These are phyloP conservation scores for Suillus luteus DNA, from an alignment of 768 basidiomycete species.

Conservation along the genomic window DNA sequence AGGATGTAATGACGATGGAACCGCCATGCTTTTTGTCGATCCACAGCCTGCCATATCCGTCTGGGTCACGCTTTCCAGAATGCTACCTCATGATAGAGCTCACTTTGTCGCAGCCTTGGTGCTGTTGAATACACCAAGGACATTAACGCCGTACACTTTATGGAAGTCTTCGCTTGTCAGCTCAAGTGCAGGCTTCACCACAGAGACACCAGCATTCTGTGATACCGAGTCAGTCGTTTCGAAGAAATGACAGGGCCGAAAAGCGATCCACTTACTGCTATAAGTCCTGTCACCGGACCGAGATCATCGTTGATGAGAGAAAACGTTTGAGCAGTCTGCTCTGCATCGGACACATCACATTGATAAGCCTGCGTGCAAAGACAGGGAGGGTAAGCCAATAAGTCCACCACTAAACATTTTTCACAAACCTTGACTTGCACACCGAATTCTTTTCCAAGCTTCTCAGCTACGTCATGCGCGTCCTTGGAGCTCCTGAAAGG, in stretches of 20 bases:
- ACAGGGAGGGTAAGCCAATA: neutral
- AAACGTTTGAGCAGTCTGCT: constrained; percentile 47
- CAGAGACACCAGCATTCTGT: constrained; percentile 64
- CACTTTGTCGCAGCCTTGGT: constrained; percentile 60
- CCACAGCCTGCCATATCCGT: constrained; percentile 43
- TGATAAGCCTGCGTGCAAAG: constrained; percentile 51
- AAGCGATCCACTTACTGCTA: constrained; percentile 45
- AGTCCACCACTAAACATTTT: neutral
- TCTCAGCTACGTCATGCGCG: constrained; percentile 48
- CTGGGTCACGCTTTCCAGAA: neutral
- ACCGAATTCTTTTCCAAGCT: constrained; percentile 50
- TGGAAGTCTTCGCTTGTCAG: constrained; percentile 57
- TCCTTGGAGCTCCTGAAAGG: constrained; percentile 44
- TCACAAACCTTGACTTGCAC: constrained; percentile 39
- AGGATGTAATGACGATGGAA: constrained; percentile 65
- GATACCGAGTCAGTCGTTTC: neutral
- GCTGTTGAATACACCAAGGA: constrained; percentile 67
- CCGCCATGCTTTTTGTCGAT: constrained; percentile 38
- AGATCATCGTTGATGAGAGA: constrained; percentile 51
- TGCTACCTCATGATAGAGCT: constrained; percentile 14
- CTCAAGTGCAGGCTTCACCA: constrained; percentile 63
- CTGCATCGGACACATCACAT: constrained; percentile 58
- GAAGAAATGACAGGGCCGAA: neutral
- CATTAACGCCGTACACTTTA: constrained; percentile 60
- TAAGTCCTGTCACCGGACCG: constrained; percentile 45